phyloP scores from a whole-genome alignment of 2,329 filamentous ascomycete genomes.

The Fonsecaea pedrosoi region DNA sequence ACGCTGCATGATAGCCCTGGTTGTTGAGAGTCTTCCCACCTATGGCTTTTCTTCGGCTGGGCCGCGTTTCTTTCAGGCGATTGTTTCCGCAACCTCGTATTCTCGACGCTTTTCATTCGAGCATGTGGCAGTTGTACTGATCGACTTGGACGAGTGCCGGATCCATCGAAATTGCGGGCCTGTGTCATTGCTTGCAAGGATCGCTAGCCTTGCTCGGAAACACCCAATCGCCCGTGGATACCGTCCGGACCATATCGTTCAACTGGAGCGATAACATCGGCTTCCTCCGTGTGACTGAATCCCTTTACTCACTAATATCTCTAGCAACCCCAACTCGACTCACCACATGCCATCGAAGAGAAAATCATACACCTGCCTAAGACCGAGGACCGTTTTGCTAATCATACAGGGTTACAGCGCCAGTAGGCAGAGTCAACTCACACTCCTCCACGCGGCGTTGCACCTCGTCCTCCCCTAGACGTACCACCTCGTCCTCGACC shows the following conservation, averaged over 20 bases:
- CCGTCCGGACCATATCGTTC: slow-evolving; percentile 6
- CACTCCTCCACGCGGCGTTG: slow-evolving; percentile 35
- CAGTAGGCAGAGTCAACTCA: slow-evolving; percentile 10
- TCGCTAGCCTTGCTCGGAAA: slow-evolving; percentile 16
- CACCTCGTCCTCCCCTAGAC: slow-evolving; percentile 44
- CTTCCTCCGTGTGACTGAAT: slow-evolving; percentile 30
- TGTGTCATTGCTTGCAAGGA: slow-evolving; percentile 2
- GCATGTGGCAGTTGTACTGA: slow-evolving; percentile 4
- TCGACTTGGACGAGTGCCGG: background rate
- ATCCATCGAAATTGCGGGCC: slow-evolving; percentile 16
- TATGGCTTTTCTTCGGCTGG: background rate
- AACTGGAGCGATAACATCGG: slow-evolving; percentile 28
- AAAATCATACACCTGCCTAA: slow-evolving; percentile 5
- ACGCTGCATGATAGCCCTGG: background rate
- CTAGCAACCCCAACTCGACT: background rate
- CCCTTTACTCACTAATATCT: slow-evolving; percentile 29
- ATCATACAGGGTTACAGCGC: background rate
- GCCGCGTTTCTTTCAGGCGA: slow-evolving; percentile 1
- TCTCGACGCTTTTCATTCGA: background rate
- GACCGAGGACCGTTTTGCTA: background rate
- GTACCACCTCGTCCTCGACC: slow-evolving; percentile 47
- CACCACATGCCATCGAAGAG: background rate
- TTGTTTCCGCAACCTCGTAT: slow-evolving; percentile 3
- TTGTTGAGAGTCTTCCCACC: background rate
- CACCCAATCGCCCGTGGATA: slow-evolving; percentile 5